phyloP scores from a whole-genome alignment of 495 filamentous ascomycete species.

The Podospora conica region DNA sequence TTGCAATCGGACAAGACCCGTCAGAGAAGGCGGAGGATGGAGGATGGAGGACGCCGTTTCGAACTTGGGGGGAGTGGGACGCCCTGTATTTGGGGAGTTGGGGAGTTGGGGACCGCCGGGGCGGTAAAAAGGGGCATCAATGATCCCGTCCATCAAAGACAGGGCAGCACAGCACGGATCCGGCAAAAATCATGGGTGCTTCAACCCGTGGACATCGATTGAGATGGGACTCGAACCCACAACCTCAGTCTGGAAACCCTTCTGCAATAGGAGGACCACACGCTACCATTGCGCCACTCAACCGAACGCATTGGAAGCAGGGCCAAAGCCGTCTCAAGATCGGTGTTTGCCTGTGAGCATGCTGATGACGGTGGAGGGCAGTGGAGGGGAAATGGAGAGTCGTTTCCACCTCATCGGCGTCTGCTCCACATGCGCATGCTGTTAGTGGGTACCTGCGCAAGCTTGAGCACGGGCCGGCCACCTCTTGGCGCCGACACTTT shows the following conservation, averaged over 20 bases:
- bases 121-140: too few relatives aligned
- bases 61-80: too few relatives aligned
- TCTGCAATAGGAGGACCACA: slow-evolving; percentile 37
- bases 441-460: background rate
- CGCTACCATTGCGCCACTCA: slow-evolving; percentile 45
- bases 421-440: background rate
- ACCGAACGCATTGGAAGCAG: slow-evolving; percentile 10
- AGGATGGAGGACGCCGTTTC: too few relatives aligned
- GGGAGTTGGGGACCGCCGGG: too few relatives aligned
- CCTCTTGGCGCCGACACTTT: background rate
- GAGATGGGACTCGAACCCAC: slow-evolving; percentile 47
- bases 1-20: background rate
- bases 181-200: background rate
- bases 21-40: too few relatives aligned
- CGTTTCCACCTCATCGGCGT: background rate
- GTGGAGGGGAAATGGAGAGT: background rate
- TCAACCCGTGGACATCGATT: slow-evolving; percentile 19
- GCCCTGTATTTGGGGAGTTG: too few relatives aligned
- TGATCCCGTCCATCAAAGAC: too few relatives aligned
- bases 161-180: too few relatives aligned
- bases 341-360: too few relatives aligned
- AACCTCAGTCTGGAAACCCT: slow-evolving; percentile 37
- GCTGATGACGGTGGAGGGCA: too few relatives aligned
- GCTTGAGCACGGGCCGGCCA: background rate
- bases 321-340: background rate